Evolutionary conservation across 768 basidiomycete genomes (phyloP), one percentile per base, ranked within the genome.

Genomic region (Harrya chromipes): DNA sequence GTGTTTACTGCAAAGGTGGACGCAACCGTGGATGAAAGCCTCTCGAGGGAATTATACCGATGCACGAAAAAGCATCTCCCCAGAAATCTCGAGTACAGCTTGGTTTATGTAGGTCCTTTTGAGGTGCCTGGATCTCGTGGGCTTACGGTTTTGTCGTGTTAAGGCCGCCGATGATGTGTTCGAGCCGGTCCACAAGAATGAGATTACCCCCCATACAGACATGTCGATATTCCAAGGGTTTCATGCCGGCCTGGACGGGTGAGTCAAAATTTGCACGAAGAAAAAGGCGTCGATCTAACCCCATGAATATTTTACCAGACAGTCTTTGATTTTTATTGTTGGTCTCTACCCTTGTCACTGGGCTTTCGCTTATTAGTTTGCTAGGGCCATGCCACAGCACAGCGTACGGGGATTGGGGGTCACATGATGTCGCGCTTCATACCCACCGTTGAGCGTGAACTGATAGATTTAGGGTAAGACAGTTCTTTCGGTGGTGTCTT

Each of bases 271-370:
- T n/a, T 31, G 3, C 3, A 12, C 13, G 11, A 31, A 31, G 13
- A 11, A 31, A 31, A 14, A 31, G 4, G 31, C 11, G 8, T 12
- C 12, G 12, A 13, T 31, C 31, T 31, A 11, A 31, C 31, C 3
- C 31, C 13, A 13, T 31, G 31, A 6, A 14, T n/a, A n/a, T n/a
- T 31, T 12, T 11, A 12, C 31, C 8, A 55, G 39, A 20, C 5
- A 19, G 46, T 27, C 26, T 26, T 3, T 2, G 27, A 76, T 94
- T 11, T 97, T 93, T 69, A 94, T 95, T 53, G 89, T 88, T 60
- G 56, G 78, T 31, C 31, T 67, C 4, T 23, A n/a, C 6, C 17
- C 6, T 10, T 16, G 27, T 4, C 24, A 21, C 20, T 8, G 4
- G 7, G 16, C 7, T 4, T 13, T 31, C 13, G 31, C 13, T 31